These are phyloP conservation scores for Sporothrix luriei DNA, from an alignment of 2,329 filamentous ascomycete genomes.

Conservation along the genomic window DNA sequence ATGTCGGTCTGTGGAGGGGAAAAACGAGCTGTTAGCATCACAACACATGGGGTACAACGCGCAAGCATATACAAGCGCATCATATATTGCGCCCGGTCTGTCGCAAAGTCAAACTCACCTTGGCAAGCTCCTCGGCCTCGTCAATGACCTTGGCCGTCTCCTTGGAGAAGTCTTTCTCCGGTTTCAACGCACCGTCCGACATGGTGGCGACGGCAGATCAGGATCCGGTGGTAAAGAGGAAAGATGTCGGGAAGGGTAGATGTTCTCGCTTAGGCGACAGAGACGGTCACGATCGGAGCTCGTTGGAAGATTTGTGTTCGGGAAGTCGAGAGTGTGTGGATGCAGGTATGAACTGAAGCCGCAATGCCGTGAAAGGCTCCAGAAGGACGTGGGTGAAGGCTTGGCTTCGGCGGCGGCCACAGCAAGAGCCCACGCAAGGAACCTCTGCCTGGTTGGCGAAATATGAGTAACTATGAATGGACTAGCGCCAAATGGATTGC, in stretches of 20 bases:
- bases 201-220: conserved; percentile 55
- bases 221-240: neutral
- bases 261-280: neutral
- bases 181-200: conserved; percentile 83
- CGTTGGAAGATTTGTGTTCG: neutral
- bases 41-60: neutral
- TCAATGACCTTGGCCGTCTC: conserved; percentile 90
- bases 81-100: neutral
- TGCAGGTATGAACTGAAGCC: neutral
- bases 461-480: neutral
- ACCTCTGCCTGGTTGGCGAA: conserved; percentile 31
- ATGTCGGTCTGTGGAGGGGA: conserved; percentile 66
- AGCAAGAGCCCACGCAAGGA: conserved; percentile 33
- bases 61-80: neutral
- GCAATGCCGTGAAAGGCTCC: conserved; percentile 2
- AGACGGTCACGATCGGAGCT: neutral
- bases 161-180: conserved; percentile 98
- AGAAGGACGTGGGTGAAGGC: conserved; percentile 6
- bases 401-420: conserved; percentile 16
- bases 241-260: neutral
- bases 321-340: neutral
- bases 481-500: neutral
- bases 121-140: conserved; percentile 85
- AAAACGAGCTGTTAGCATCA: neutral
- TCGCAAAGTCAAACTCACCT: conserved; percentile 56